Percentiles rank a stretch among this genome's conserved stretches.
These are phyloP conservation scores for Globisporangium spinosum DNA, from an alignment of 352 stramenopile genomes.

Conservation along the genomic window DNA sequence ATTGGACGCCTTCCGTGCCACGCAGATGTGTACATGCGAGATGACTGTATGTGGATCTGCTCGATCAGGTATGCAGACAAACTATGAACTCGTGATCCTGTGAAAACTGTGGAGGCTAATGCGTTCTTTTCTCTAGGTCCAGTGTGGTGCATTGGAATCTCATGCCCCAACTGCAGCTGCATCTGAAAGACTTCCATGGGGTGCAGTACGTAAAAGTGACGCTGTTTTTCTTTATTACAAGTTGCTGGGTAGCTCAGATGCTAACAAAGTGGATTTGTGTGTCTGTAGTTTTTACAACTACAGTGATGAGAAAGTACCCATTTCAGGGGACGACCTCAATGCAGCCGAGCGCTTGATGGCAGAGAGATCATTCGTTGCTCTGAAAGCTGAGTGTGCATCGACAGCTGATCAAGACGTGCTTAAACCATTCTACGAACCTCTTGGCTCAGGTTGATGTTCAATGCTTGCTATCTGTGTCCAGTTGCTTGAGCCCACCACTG, in stretches of 20 bases:
- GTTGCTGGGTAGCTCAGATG: neutral
- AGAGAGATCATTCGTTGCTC: conserved; percentile 12
- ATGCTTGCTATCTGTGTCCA: conserved; percentile 13
- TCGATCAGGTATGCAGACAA: conserved; percentile 31
- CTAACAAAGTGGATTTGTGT: neutral
- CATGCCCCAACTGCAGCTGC: conserved; percentile 16
- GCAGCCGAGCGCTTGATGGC: conserved; percentile 12
- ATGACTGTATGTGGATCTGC: conserved; percentile 33
- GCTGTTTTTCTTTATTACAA: neutral
- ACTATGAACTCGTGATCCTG: neutral
- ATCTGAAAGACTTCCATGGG: conserved; percentile 6
- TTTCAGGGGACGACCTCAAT: neutral
- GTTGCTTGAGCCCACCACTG: neutral
- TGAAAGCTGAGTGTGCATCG: neutral
- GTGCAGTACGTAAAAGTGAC: conserved; percentile 13
- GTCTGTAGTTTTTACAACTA: conserved; percentile 13
- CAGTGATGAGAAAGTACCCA: conserved; percentile 7
- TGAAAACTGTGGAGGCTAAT: neutral
- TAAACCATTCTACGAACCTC: conserved; percentile 16
- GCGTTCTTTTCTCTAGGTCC: neutral
- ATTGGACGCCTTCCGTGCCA: conserved; percentile 41
- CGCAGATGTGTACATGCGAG: conserved; percentile 30
- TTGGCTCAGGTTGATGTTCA: conserved; percentile 14
- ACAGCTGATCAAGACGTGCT: conserved; percentile 10
- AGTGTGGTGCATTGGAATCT: conserved; percentile 11